Evolutionary conservation across 352 stramenopile species (phyloP), one percentile per base, ranked within the genome.

Genomic region (Blastocystis sp.): DNA sequence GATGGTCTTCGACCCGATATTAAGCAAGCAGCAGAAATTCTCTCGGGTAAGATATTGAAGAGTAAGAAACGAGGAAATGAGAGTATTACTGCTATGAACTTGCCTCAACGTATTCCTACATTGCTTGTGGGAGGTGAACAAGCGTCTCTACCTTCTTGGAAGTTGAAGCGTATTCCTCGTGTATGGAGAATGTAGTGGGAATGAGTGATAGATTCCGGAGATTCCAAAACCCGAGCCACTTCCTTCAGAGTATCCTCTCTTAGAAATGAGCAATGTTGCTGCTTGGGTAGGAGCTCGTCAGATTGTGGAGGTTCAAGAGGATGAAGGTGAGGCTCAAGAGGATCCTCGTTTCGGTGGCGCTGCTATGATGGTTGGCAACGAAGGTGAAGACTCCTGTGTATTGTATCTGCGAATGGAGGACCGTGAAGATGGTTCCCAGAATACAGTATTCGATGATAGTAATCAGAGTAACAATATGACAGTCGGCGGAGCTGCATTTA

Each of bases 401-500:
- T 27, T 89, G 66, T 89, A 89, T 42, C 48, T 79, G 42, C 60
- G 78, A n/a, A 79, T 89, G 60, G 78, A 89, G 60, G 57, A 84
- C 15, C 73, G 73, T 44, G 73, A 84, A 9, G 73, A 84, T 42
- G 42, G 44, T 17, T 11, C 17, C 22, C 7, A 44, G 40, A 68
- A 30, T 19, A 35, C 68, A 24, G 73, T 84, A 51, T 84, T 57
- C 35, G 78, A 89, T 42, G 57, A 64, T 53, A 89, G 78, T 64
- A 89, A 89, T 40, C 44, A 79, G 37, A 59, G 27, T n/a, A 89
- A 89, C 44, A 89, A 89, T 33, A 79, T 76, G 60, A 89, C 78
- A 40, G 24, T 89, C n/a, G 44, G 64, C n/a, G 78, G 78, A 35
- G 56, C 60, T 33, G 78, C 66, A 42, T 76, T 53, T 33, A 51